Evolutionary conservation across 1,284 basidiomycete genomes (phyloP), one percentile per base, ranked within the genome.

Genomic region (Naganishia sp.): DNA sequence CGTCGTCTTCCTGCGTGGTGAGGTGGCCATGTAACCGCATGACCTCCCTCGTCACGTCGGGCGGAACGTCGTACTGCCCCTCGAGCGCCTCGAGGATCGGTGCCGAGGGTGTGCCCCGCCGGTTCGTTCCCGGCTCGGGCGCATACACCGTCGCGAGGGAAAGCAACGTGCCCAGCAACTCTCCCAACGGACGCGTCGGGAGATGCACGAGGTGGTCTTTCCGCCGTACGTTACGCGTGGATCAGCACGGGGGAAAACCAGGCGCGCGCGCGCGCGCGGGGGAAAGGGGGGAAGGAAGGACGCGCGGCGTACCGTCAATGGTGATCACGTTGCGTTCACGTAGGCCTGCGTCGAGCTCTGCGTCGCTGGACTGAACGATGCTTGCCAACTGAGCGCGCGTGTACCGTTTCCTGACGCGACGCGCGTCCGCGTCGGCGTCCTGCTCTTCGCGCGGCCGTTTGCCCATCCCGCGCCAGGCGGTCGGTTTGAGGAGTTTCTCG

Each of bases 301-400:
- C n/a, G n/a, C n/a, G n/a, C n/a, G n/a, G 73, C 80, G 63, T 68
- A 88, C 90, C 88, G 65, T 88, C 83, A 0, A 92, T 80, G 64
- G 86, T 81, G 18, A 95, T 85, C 47, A 94, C 85, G 21, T 86
- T 87, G 60, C 82, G 82, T n/a, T 85, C 83, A 65, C 79, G 82
- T 49, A 93, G 75, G 0, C 86, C 88, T n/a, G 70, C 77, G n/a
- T 81, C 81, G 6, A 93, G 77, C 74, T 93, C 90, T 0, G 73
- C 77, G 67, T 91, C 86, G 74, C 90, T 92, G 5, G 91, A 89
- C 74, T 94, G 92, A 11, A 94, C 83, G 54, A 85, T 83, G 10
- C 78, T 77, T 66, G 82, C 81, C 1, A 89, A 85, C 61, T 88
- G 85, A 10, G 85, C 81, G 69, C 88, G 86, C 13, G 84, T 85